phyloP scores from a whole-genome alignment of 1,139 yeast species.

The Hyphopichia fennica region DNA sequence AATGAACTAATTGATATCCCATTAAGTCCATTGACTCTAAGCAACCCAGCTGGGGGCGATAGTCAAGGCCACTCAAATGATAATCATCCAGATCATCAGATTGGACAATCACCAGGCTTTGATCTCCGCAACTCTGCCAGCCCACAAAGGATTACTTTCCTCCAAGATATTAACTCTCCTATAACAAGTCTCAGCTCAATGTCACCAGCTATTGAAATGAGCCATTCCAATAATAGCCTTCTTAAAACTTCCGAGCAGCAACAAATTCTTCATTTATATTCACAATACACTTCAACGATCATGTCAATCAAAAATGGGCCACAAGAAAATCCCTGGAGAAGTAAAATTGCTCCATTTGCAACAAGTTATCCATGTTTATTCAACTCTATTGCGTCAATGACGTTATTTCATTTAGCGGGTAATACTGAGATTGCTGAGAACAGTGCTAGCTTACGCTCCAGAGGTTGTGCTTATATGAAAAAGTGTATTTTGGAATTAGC shows the following conservation, averaged over 20 bases:
- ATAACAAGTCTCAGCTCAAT: neutral
- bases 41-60: neutral
- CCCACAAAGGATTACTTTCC: too few species aligned
- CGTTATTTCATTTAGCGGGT: conserved; percentile 61
- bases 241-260: conserved; percentile 31
- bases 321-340: conserved; percentile 67
- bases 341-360: conserved; percentile 57
- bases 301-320: conserved; percentile 66
- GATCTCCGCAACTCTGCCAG: neutral
- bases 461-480: conserved; percentile 60
- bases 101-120: neutral
- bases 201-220: conserved; percentile 7
- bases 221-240: conserved; percentile 12
- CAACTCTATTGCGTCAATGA: conserved; percentile 66
- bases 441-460: conserved; percentile 40
- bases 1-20: conserved; percentile 20
- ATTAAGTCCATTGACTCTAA: conserved; percentile 27
- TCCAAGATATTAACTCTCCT: neutral
- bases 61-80: neutral
- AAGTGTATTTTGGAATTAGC: conserved; percentile 59
- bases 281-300: conserved; percentile 57
- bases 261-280: conserved; percentile 34
- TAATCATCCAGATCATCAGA: neutral
- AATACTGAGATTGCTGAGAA: conserved; percentile 34
- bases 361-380: conserved; percentile 52